Base-by-base conservation (phyloP, 345 rosid species). In the Salix arbutifolia region DNA sequence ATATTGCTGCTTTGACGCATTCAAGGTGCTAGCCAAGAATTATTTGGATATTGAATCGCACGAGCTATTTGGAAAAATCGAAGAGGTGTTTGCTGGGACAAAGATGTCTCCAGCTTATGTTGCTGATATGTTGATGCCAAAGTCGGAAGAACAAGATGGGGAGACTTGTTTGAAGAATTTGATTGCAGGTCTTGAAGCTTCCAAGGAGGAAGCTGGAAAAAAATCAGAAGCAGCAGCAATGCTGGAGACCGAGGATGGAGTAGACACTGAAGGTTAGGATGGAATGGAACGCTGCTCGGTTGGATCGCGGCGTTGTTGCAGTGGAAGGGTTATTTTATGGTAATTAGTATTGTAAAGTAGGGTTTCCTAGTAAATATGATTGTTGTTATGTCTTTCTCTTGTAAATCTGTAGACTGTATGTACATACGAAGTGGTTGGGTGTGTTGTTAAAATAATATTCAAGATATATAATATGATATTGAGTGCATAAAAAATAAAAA, bases 81-180 rank as follows among this genome's bases (percentile, higher is more conserved):
- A 37, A 23, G 19, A 75, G 6, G 17, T 75, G 72, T 50, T 75
- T 65, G 66, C 12, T 4, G 78, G 25, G 10, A 37, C 53, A 16
- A 67, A 75, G 9, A 67, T 75, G 72, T 48, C 78, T 8, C 78
- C 78, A 6, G 78, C 78, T 1, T 56, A 75, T 35, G 72, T 75
- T 33, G 72, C 78, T 4, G 78, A 75, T 64, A 52, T 35, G 53
- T 53, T 75, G 53, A 67, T 67, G 78, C 72, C 72, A 0, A 74
- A 74, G 17, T 65, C 77, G 3, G 64, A 65, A 4, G 71, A 65
- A 3, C 50, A 67, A 33, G 72, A 67, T 14, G 77, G 31, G 3
- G 50, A 30, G n/a, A 52, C 16, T 37, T 75, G 78, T 67, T 8
- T 75, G 35, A 37, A 67, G 72, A 67, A 37, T 9, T 67, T 75